These are phyloP conservation scores for Immersiporthe knoxdaviesiana DNA, from an alignment of 2,329 filamentous ascomycete genomes.

Conservation along the genomic window DNA sequence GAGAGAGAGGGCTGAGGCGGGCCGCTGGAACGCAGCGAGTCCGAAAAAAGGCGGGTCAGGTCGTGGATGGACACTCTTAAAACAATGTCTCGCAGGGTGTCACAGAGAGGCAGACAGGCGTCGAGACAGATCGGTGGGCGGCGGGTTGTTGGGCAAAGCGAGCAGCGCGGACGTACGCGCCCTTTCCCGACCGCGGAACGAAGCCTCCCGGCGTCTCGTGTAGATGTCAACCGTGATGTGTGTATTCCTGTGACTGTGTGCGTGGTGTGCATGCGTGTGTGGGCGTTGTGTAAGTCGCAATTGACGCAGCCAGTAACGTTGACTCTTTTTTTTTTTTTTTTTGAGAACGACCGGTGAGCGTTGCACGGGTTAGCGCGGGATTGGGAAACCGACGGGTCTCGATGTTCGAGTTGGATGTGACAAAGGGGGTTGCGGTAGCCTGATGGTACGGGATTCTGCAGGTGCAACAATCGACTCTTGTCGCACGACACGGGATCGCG, in stretches of 20 bases:
- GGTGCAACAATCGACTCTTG: conserved; percentile 15
- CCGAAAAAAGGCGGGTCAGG: conserved; percentile 18
- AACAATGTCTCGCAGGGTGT: conserved; percentile 28
- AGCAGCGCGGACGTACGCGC: conserved; percentile 6
- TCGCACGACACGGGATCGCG: conserved; percentile 15
- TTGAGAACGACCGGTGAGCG: conserved; percentile 15
- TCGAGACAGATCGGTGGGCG: conserved; percentile 19
- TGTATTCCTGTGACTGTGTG: not conserved
- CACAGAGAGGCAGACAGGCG: conserved; percentile 27
- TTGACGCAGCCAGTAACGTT: conserved; percentile 11
- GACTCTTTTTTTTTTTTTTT: too few relatives aligned
- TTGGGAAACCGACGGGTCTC: conserved; percentile 2
- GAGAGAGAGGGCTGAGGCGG: conserved; percentile 26
- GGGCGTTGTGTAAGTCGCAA: conserved; percentile 5
- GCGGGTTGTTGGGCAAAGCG: conserved; percentile 18
- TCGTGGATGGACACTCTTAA: conserved; percentile 12
- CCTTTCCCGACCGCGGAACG: conserved; percentile 14
- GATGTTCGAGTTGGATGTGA: conserved; percentile 14
- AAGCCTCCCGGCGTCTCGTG: conserved; percentile 7
- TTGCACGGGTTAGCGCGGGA: conserved; percentile 9
- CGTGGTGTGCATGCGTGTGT: not conserved
- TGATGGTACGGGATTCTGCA: not conserved
- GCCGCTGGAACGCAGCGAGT: conserved; percentile 27
- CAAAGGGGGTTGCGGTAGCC: conserved; percentile 13
- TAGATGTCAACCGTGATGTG: not conserved